A percentile compares a stretch with the other conserved stretches of the same genome.
These are phyloP conservation scores for Talaromyces sp. DNA, from an alignment of 2,329 filamentous ascomycete genomes.

Conservation along the genomic window DNA sequence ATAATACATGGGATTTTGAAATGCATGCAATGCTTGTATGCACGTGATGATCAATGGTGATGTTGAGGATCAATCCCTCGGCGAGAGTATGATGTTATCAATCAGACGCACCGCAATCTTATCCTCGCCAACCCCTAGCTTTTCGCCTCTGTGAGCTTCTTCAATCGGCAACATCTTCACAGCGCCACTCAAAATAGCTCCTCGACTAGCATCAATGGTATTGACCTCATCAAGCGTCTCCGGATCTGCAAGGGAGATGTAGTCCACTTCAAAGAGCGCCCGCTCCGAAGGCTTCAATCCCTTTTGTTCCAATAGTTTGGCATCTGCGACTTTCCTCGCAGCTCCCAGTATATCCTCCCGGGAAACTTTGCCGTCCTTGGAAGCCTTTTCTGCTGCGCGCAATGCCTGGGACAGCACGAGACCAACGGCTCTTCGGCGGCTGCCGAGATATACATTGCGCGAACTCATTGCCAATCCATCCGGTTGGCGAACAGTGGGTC, in stretches of 20 bases:
- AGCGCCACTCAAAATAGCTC: constrained; percentile 84
- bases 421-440: constrained; percentile 68
- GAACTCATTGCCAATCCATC: constrained; percentile 91
- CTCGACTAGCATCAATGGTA: constrained; percentile 64
- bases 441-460: constrained; percentile 87
- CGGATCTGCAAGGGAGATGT: constrained; percentile 85
- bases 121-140: constrained; percentile 66
- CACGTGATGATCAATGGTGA: background rate
- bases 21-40: background rate
- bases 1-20: background rate
- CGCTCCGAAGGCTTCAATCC: constrained; percentile 59
- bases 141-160: constrained; percentile 66
- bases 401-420: constrained; percentile 71
- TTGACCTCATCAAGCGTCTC: constrained; percentile 77
- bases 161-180: constrained; percentile 86
- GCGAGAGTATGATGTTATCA: constrained; percentile 78
- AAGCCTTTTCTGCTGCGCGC: constrained; percentile 66
- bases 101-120: constrained; percentile 82
- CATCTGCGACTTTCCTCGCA: constrained; percentile 61
- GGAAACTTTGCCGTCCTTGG: constrained; percentile 54
- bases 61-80: background rate
- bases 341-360: constrained; percentile 69
- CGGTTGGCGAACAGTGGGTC: constrained; percentile 69
- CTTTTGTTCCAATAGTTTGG: constrained; percentile 61
- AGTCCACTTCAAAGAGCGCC: constrained; percentile 79